phyloP scores from a whole-genome alignment of 1,139 yeast species.

The Hansenula lynferdii region DNA sequence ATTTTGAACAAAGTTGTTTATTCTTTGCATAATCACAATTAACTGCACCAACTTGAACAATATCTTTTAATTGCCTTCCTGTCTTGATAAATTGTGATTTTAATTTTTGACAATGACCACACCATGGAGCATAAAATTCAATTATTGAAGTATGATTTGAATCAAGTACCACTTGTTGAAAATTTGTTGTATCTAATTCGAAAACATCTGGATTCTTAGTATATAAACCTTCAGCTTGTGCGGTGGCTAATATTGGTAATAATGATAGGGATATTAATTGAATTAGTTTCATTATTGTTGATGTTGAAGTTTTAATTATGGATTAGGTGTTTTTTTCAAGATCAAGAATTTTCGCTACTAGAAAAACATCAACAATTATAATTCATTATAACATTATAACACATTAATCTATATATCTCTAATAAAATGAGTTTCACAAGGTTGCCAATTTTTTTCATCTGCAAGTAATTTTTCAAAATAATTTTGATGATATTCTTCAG shows the following conservation, averaged over 20 bases:
- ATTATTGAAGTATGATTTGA: constrained; percentile 80
- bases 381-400: constrained; percentile 9
- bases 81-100: constrained; percentile 55
- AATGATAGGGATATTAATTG: not conserved
- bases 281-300: not conserved
- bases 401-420: constrained; percentile 30
- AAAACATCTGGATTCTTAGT: constrained; percentile 40
- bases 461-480: constrained; percentile 42
- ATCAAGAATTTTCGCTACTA: no score
- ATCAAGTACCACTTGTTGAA: constrained; percentile 57
- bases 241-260: not conserved
- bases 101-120: constrained; percentile 70
- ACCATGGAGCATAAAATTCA: constrained; percentile 98
- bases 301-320: no score
- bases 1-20: constrained; percentile 62
- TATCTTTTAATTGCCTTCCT: constrained; percentile 53
- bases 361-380: not conserved
- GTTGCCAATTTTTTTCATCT: constrained; percentile 79
- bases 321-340: not conserved
- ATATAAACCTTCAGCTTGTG: constrained; percentile 33
- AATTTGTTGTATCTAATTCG: constrained; percentile 53
- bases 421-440: constrained; percentile 79
- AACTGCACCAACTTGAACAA: constrained; percentile 74
- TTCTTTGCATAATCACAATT: constrained; percentile 75
- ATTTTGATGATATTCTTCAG: constrained; percentile 71